Percentiles rank a stretch among this genome's conserved stretches.
phyloP scores from a whole-genome alignment of 1,139 yeast species.

The Geotrichum fermentans region DNA sequence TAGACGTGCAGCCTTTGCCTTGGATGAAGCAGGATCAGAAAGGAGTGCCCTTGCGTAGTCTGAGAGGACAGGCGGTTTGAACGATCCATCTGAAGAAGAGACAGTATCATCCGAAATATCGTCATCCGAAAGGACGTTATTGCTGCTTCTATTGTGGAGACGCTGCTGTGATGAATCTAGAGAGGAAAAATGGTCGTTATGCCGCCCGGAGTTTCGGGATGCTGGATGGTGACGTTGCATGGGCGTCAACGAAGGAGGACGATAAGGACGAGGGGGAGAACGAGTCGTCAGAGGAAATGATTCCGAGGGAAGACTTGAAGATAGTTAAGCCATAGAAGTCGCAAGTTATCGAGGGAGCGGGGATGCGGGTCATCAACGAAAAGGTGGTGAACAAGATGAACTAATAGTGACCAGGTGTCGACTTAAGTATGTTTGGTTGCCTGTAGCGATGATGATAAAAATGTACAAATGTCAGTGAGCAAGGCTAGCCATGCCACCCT shows the following conservation, averaged over 20 bases:
- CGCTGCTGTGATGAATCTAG: background rate
- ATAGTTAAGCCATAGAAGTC: constrained; percentile 1
- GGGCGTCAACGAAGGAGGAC: background rate
- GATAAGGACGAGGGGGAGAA: background rate
- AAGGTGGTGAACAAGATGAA: background rate
- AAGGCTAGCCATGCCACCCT: too few species aligned
- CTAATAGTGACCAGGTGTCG: too few species aligned
- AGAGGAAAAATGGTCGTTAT: background rate
- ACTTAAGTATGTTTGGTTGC: too few species aligned
- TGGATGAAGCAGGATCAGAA: constrained; percentile 28
- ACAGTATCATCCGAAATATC: constrained; percentile 27
- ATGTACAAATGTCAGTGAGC: too few species aligned
- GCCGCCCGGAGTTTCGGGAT: background rate
- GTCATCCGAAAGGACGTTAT: constrained; percentile 10
- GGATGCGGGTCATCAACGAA: background rate
- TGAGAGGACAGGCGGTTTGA: constrained; percentile 62
- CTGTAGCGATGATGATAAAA: too few species aligned
- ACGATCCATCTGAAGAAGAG: constrained; percentile 45
- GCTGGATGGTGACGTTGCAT: constrained; percentile 14
- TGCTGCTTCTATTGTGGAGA: background rate
- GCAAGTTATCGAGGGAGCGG: background rate
- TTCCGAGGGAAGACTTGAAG: background rate
- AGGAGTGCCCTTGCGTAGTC: constrained; percentile 48
- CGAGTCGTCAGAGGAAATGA: background rate
- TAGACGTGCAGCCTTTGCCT: constrained; percentile 18